A percentile compares a stretch with the other conserved stretches of the same genome.
phyloP scores from a whole-genome alignment of 768 basidiomycete genomes.

The Boletus rubescentipes region DNA sequence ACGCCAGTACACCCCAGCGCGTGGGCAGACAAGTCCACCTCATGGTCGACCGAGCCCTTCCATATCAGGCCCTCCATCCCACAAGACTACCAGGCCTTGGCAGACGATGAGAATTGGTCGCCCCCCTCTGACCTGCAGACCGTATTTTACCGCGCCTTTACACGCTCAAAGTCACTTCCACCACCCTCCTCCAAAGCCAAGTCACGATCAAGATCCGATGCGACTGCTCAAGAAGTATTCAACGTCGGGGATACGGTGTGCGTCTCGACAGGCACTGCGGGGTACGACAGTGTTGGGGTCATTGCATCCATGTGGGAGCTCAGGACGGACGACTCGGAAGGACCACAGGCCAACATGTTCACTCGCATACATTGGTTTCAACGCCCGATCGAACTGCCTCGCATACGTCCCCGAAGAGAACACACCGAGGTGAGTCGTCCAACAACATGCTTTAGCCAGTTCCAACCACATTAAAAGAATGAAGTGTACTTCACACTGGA shows the following conservation, averaged over 20 bases:
- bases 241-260: conserved; percentile 67
- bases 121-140: conserved; percentile 20
- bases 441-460: background rate
- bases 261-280: conserved; percentile 45
- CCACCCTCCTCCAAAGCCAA: conserved; percentile 20
- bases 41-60: conserved; percentile 29
- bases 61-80: conserved; percentile 19
- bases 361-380: conserved; percentile 77
- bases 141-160: conserved; percentile 31
- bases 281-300: conserved; percentile 62
- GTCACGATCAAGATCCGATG: conserved; percentile 9
- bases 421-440: conserved; percentile 52
- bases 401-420: conserved; percentile 57
- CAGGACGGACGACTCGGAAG: conserved; percentile 29
- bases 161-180: conserved; percentile 14
- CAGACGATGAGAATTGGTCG: conserved; percentile 28
- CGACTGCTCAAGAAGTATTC: conserved; percentile 35
- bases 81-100: conserved; percentile 29
- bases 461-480: conserved; percentile 44
- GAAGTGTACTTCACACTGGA: conserved; percentile 71
- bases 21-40: conserved; percentile 26
- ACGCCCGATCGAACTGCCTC: conserved; percentile 60
- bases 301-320: conserved; percentile 70
- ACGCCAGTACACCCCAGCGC: conserved; percentile 26
- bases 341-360: conserved; percentile 43